A percentile compares a stretch with the other conserved stretches of the same genome.
Evolutionary conservation across 2,329 filamentous ascomycete species (phyloP).

Genomic region (Pyrenochaeta sp.): DNA sequence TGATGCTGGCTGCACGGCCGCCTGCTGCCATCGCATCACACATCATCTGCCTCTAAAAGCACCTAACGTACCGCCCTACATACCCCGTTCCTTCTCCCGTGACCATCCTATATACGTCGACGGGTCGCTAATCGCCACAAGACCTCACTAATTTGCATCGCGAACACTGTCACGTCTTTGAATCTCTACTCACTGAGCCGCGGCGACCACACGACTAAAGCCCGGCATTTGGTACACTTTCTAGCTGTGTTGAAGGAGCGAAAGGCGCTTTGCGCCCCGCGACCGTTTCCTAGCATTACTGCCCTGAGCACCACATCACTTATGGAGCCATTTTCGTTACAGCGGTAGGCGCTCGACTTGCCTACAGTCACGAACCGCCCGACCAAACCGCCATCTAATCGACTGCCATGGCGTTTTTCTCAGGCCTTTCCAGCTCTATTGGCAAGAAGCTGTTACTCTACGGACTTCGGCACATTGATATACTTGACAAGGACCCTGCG

Average conservation of each 20-base stretch:
- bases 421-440: conserved; percentile 75
- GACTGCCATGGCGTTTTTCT: conserved; percentile 68
- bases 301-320: conserved; percentile 16
- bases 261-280: conserved; percentile 10
- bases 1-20: conserved; percentile 22
- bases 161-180: conserved; percentile 1
- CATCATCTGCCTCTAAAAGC: conserved; percentile 37
- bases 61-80: conserved; percentile 26
- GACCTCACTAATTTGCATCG: conserved; percentile 3
- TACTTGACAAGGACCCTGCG: conserved; percentile 86
- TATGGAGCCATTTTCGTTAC: conserved; percentile 38
- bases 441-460: conserved; percentile 90
- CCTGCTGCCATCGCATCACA: conserved; percentile 29
- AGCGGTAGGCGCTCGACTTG: conserved; percentile 40
- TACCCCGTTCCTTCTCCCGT: conserved; percentile 26
- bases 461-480: conserved; percentile 80
- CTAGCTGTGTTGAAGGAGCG: conserved; percentile 1
- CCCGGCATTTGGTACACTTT: conserved; percentile 12
- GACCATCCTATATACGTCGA: conserved; percentile 26
- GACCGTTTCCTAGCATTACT: conserved; percentile 6
- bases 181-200: conserved; percentile 1
- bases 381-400: conserved; percentile 17
- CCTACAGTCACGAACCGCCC: conserved; percentile 22
- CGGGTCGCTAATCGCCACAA: conserved; percentile 32
- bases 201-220: conserved; percentile 2